These are phyloP conservation scores for Exophiala mesophila DNA, from an alignment of 2,329 filamentous ascomycete species.

Conservation along the genomic window DNA sequence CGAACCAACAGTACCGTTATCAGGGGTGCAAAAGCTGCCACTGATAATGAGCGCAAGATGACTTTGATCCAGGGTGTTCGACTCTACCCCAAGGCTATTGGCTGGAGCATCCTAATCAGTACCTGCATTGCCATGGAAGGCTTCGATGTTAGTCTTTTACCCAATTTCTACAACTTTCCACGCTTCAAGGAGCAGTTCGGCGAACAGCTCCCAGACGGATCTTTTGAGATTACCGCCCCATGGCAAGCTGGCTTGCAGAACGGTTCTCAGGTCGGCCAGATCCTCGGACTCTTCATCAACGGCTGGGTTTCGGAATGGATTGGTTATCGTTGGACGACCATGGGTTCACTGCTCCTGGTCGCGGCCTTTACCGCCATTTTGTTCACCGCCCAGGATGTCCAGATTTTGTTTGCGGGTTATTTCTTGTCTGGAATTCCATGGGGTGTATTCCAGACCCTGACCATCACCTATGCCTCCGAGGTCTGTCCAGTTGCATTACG, in stretches of 20 bases:
- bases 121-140: constrained; percentile 90
- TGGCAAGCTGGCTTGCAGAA: constrained; percentile 57
- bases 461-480: constrained; percentile 45
- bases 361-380: constrained; percentile 31
- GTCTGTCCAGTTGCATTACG: constrained; percentile 43
- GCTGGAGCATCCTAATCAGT: constrained; percentile 77
- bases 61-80: constrained; percentile 62
- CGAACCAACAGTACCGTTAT: constrained; percentile 27
- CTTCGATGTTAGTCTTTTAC: constrained; percentile 75
- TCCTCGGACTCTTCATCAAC: constrained; percentile 62
- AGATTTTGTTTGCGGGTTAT: constrained; percentile 31
- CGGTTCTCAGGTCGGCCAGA: constrained; percentile 52
- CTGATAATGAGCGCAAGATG: constrained; percentile 18
- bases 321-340: constrained; percentile 60
- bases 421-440: constrained; percentile 37
- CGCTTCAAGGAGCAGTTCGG: constrained; percentile 44
- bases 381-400: constrained; percentile 36
- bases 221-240: constrained; percentile 46
- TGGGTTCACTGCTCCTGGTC: constrained; percentile 51
- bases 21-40: constrained; percentile 34
- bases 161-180: constrained; percentile 64
- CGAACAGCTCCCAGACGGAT: constrained; percentile 29
- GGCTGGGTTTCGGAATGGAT: constrained; percentile 61
- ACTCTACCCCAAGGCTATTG: constrained; percentile 80
- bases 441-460: constrained; percentile 44